Conservation (phyloP, 805 yeast species). For the Saccharomyces kudriavzevii region DNA sequence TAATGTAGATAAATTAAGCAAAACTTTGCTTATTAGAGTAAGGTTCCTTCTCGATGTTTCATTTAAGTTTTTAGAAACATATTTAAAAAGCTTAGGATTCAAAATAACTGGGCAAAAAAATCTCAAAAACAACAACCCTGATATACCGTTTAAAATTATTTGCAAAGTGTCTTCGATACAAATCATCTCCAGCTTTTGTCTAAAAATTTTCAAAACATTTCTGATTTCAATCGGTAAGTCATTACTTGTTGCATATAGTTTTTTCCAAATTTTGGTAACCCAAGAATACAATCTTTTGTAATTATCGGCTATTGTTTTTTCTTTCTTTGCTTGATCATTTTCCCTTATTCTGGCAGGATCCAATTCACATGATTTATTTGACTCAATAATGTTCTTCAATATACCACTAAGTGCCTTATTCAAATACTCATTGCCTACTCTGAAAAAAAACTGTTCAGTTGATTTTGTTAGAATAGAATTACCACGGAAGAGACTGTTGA, state of each 20-base stretch:
- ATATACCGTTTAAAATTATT: conserved; percentile 58
- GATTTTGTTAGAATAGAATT: conserved; percentile 77
- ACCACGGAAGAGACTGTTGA: conserved; percentile 71
- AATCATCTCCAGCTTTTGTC: conserved; percentile 53
- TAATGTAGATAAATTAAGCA: conserved; percentile 73
- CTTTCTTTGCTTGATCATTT: conserved; percentile 30
- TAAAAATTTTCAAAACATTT: conserved; percentile 50
- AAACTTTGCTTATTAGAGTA: conserved; percentile 70
- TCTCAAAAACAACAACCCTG: conserved; percentile 77
- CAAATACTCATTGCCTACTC: conserved; percentile 74
- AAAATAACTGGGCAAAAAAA: conserved; percentile 86
- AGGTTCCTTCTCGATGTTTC: conserved; percentile 69
- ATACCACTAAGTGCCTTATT: conserved; percentile 67
- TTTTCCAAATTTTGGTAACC: conserved; percentile 55
- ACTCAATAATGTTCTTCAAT: conserved; percentile 43
- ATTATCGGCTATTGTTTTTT: conserved; percentile 39
- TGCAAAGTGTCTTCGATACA: conserved; percentile 41
- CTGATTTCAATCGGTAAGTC: conserved; percentile 68
- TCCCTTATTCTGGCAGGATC: conserved; percentile 57
- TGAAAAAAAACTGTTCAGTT: conserved; percentile 63
- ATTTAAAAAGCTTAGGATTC: conserved; percentile 77
- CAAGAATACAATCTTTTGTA: conserved; percentile 41
- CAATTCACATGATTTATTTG: conserved; percentile 60
- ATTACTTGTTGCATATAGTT: conserved; percentile 56
- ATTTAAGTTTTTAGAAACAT: conserved; percentile 62